Conservation (phyloP, 177 flowering plant species). For the Tripterygium wilfordii region DNA sequence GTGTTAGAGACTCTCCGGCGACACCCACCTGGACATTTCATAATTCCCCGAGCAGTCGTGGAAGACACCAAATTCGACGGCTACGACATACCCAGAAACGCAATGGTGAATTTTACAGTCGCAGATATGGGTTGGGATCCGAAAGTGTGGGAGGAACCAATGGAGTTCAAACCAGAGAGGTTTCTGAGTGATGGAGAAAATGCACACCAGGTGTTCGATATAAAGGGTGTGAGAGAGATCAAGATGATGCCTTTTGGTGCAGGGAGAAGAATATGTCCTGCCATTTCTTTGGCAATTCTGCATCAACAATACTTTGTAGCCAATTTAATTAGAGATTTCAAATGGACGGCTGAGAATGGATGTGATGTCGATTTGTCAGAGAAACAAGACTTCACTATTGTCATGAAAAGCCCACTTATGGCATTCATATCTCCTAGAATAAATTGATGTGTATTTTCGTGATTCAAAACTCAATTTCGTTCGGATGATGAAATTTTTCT, state of each 20-base stretch:
- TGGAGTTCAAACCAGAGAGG: conserved; percentile 20
- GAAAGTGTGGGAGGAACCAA: conserved; percentile 16
- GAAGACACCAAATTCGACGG: conserved; percentile 4
- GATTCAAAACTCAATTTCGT: too few relatives aligned
- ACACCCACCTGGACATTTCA: conserved; percentile 19
- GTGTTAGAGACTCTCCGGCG: conserved; percentile 11
- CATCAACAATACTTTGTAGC: conserved; percentile 12
- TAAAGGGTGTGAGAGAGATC: conserved; percentile 9
- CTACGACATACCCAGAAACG: conserved; percentile 8
- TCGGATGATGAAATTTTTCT: too few relatives aligned
- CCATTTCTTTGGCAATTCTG: conserved; percentile 4
- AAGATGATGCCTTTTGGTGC: conserved; percentile 21
- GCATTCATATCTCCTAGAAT: too few relatives aligned
- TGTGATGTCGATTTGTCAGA: conserved; percentile 1
- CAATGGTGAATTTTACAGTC: conserved; percentile 7
- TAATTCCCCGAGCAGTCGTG: conserved; percentile 8
- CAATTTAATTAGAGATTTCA: conserved; percentile 11
- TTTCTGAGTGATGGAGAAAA: not conserved
- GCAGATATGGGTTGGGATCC: conserved; percentile 15
- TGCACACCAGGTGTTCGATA: conserved; percentile 6
- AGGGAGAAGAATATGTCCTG: conserved; percentile 15
- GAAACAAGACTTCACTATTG: too few relatives aligned
- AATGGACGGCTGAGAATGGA: too few relatives aligned
- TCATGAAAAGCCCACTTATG: too few relatives aligned
- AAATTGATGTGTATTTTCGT: too few relatives aligned